Evolutionary conservation across 2,329 filamentous ascomycete species (phyloP).

Genomic region (Cercospora zeae-maydis): DNA sequence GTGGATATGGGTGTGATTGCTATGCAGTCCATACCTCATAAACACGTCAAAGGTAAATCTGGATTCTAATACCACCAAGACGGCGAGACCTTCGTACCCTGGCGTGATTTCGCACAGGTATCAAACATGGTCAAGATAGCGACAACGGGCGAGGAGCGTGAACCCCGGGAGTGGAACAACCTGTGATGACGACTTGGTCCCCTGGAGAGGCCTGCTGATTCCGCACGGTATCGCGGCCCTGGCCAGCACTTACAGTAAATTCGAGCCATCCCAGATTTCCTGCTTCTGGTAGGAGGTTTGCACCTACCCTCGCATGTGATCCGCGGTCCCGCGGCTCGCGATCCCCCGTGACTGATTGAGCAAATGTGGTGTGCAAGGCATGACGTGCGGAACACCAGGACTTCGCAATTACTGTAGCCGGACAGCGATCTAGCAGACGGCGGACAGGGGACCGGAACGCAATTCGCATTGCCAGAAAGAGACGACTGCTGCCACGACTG

Average conservation of each 20-base stretch:
- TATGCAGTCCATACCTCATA: background rate
- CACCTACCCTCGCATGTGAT: background rate
- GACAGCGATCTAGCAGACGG: background rate
- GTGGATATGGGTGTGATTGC: background rate
- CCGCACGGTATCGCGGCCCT: background rate
- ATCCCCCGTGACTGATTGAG: background rate
- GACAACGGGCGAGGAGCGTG: background rate
- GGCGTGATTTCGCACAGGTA: slow-evolving; percentile 9
- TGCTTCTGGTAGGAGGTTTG: background rate
- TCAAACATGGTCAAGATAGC: background rate
- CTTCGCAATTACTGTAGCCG: background rate
- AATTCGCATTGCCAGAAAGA: background rate
- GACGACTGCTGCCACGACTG: too few species aligned
- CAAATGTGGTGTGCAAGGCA: background rate
- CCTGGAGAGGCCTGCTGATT: background rate
- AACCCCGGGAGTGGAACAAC: background rate
- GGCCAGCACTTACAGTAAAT: background rate
- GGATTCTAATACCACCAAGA: slow-evolving; percentile 1
- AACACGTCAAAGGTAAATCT: background rate
- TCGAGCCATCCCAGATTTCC: background rate
- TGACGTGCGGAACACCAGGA: background rate
- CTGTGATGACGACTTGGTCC: background rate
- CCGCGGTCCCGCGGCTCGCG: background rate
- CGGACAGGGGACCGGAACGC: background rate
- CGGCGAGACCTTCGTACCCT: background rate